Evolutionary conservation across 1,284 basidiomycete species (phyloP).

Genomic region (Trichosporon asahii): DNA sequence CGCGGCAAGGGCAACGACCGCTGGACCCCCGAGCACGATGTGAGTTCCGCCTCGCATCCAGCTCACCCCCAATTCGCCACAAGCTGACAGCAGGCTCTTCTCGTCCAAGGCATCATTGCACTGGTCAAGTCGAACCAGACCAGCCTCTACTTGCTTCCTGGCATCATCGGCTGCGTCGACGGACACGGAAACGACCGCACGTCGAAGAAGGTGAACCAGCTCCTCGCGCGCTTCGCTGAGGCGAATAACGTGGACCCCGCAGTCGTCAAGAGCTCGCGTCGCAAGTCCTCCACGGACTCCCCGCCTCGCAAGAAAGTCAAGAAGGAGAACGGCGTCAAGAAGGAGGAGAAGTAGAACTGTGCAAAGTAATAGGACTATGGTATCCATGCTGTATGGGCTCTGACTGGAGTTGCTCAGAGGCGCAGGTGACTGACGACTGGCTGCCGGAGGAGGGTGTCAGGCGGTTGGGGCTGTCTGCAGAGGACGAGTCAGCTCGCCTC

Average conservation of each 20-base stretch:
- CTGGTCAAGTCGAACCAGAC: not conserved
- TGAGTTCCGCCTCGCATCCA: not conserved
- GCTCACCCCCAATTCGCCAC: not conserved
- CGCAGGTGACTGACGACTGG: not conserved
- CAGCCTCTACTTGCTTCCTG: constrained; percentile 3
- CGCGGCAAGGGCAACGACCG: not conserved
- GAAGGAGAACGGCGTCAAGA: not conserved
- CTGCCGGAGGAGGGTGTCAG: not conserved
- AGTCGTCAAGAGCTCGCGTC: not conserved
- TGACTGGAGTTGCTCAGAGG: not conserved
- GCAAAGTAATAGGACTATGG: not conserved
- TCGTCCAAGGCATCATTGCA: not conserved
- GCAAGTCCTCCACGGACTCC: not conserved
- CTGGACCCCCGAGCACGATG: constrained; percentile 6
- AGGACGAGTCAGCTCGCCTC: not conserved
- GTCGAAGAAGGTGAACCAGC: not conserved
- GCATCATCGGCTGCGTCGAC: constrained; percentile 14
- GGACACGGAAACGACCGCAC: constrained; percentile 13
- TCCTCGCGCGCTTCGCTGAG: constrained; percentile 5
- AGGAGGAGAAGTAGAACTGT: not conserved
- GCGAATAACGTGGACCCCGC: constrained; percentile 7
- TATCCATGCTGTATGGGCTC: not conserved
- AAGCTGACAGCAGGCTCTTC: not conserved
- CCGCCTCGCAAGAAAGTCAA: not conserved
- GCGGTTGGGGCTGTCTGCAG: not conserved